Base-by-base conservation (phyloP, 805 yeast species). In the Candida orba region DNA sequence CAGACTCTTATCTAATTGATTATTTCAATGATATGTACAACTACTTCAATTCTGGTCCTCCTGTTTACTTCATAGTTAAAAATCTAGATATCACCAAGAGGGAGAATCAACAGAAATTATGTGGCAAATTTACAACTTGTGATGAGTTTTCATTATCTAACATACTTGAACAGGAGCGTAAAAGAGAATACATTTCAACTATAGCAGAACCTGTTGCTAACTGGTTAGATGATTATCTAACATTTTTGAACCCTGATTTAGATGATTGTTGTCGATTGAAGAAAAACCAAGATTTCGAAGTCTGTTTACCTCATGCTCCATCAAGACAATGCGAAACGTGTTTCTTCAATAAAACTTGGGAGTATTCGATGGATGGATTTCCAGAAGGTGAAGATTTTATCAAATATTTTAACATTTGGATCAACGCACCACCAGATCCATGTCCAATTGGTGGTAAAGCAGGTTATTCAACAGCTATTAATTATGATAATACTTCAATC, bases 401-500 rank as follows among this genome's bases (percentile, higher is more conserved):
- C 78, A 68, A 67, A 37, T 87, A 71, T 53, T 82, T 89, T 58
- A 62, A 75, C 20, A 76, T 83, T 35, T 91, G 99, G 99, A 85
- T 91, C 23, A 71, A 78, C 34, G 66, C 87, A 1, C 85, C 87
- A 23, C 84, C 95, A 45, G 93, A 85, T 54, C 87, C 91, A 3
- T 91, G 99, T 62, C 96, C 98, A 1, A 66, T 91, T 24, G 98
- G 96, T 4, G 99, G 99, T 2, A 84, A 85, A 56, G 97, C 97
- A 0, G 95, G 97, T 0, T 91, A 91, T 58, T 72, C 84, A 1
- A 63, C 69, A 6, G 69, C 89, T 1, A 66, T 87, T 10, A 64
- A 72, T 2, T 64, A 71, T 24, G 69, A 70, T 44, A 64, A 64
- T 27, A 64, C 66, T 1, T 52, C 62, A 1, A 71, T 88, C 6